A percentile compares a stretch with the other conserved stretches of the same genome.
phyloP scores from a whole-genome alignment of 345 rosid genomes.

The Citropsis articulata region DNA sequence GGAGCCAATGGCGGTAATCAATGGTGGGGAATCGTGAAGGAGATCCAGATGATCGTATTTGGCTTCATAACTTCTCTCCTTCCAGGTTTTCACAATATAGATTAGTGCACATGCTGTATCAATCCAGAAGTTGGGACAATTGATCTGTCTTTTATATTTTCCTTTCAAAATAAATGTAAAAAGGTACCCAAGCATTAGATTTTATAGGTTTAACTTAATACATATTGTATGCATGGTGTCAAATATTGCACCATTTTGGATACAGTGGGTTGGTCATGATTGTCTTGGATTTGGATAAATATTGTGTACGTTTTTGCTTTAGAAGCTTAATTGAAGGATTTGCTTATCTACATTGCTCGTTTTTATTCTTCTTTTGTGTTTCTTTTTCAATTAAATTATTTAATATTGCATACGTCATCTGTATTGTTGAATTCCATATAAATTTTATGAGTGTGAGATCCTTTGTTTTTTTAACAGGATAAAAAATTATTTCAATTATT shows the following conservation, averaged over 20 bases:
- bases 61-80: slow-evolving; percentile 96
- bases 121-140: not conserved
- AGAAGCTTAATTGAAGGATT: not conserved
- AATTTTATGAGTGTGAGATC: too few relatives aligned
- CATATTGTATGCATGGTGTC: slow-evolving; percentile 7
- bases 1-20: slow-evolving; percentile 55
- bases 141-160: not conserved
- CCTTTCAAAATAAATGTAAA: slow-evolving; percentile 12
- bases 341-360: not conserved
- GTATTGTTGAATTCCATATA: too few relatives aligned
- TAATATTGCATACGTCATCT: too few relatives aligned
- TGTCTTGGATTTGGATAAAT: not conserved
- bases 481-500: too few relatives aligned
- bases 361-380: not conserved
- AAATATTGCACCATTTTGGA: not conserved
- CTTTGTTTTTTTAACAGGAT: too few relatives aligned
- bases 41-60: slow-evolving; percentile 93
- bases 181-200: not conserved
- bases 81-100: slow-evolving; percentile 94
- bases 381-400: not conserved
- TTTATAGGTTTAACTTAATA: not conserved
- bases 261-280: not conserved
- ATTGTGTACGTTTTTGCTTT: not conserved
- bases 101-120: slow-evolving; percentile 34
- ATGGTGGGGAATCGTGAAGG: slow-evolving; percentile 97